Evolutionary conservation across 352 stramenopile species (phyloP).

Genomic region (Achlya hypogyna): DNA sequence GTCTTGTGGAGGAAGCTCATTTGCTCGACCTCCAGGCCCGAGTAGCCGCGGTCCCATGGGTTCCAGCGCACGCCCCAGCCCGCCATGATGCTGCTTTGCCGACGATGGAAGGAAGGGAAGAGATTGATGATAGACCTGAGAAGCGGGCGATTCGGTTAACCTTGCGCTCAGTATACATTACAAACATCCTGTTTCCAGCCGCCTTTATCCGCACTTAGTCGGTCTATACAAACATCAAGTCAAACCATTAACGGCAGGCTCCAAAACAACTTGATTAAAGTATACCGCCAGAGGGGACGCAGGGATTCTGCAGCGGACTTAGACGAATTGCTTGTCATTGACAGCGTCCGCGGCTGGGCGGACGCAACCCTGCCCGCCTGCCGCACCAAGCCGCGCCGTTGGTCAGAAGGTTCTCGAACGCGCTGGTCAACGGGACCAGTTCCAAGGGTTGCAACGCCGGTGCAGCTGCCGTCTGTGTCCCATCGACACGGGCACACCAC

Average conservation of each 20-base stretch:
- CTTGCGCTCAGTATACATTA: neutral
- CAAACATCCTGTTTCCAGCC: neutral
- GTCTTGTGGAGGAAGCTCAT: slow-evolving; percentile 82
- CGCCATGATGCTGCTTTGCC: slow-evolving; percentile 34
- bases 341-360: no score
- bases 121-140: neutral
- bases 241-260: no score
- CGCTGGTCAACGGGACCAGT: no score
- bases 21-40: slow-evolving; percentile 73
- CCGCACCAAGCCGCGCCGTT: no score
- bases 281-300: no score
- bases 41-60: slow-evolving; percentile 74
- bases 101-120: neutral
- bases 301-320: no score
- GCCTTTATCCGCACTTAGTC: neutral
- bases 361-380: no score
- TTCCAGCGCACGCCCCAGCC: slow-evolving; percentile 77
- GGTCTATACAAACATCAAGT: neutral
- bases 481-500: no score
- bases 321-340: neutral
- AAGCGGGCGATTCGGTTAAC: neutral
- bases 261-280: no score
- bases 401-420: no score
- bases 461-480: no score
- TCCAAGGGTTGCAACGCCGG: no score